Conservation (phyloP, 345 rosid genomes). For the Corchorus capsularis region DNA sequence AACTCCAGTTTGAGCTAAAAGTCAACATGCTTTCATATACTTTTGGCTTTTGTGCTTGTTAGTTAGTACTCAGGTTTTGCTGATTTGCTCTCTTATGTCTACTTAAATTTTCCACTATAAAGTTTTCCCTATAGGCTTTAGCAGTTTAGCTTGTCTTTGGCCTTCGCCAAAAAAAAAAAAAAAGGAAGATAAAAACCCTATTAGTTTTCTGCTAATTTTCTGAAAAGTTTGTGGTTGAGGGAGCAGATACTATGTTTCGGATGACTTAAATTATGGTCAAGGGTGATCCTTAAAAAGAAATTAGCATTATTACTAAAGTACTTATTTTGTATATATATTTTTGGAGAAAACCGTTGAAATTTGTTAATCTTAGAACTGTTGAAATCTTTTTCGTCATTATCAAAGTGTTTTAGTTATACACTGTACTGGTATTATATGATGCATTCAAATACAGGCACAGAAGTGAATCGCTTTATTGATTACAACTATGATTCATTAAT, state of each 20-base stretch:
- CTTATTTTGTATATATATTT: not conserved
- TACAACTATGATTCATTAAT: not conserved
- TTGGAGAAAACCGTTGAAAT: not conserved
- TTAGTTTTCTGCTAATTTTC: not conserved
- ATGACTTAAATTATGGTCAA: not conserved
- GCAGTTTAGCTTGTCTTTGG: not conserved
- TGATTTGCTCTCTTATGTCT: not conserved
- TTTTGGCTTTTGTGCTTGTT: not conserved
- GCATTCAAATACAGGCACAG: not conserved
- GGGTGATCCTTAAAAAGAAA: not conserved
- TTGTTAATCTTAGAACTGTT: not conserved
- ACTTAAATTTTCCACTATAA: not conserved
- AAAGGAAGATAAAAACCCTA: not conserved
- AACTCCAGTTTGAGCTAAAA: slow-evolving; percentile 19
- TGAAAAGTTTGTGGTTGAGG: not conserved
- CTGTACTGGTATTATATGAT: not conserved
- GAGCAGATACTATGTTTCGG: not conserved
- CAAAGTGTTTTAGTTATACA: not conserved
- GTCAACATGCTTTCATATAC: slow-evolving; percentile 18
- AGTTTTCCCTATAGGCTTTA: not conserved
- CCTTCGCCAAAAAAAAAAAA: slow-evolving; percentile 2
- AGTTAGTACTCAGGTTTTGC: not conserved
- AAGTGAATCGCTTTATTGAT: not conserved
- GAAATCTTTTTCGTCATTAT: not conserved
- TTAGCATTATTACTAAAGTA: not conserved